A percentile compares a stretch with the other conserved stretches of the same genome.
phyloP scores from a whole-genome alignment of 768 basidiomycete genomes.

The Amanita muscaria region DNA sequence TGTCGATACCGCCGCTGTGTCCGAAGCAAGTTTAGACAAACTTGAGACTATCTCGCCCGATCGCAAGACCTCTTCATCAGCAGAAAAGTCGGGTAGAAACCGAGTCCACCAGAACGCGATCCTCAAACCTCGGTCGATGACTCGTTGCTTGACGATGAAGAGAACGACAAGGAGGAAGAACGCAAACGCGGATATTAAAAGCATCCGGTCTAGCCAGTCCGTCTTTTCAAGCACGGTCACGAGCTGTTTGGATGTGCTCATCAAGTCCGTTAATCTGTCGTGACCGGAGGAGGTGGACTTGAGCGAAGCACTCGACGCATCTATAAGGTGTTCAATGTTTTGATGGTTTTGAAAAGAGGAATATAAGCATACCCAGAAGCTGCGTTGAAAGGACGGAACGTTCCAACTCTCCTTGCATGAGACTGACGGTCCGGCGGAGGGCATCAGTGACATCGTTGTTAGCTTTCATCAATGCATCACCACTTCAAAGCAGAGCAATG shows the following conservation, averaged over 20 bases:
- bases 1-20: not conserved
- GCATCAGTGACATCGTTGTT: conserved; percentile 84
- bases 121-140: conserved; percentile 70
- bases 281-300: conserved; percentile 68
- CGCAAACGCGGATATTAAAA: conserved; percentile 69
- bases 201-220: conserved; percentile 85
- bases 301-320: conserved; percentile 72
- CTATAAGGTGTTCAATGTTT: conserved; percentile 28
- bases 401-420: conserved; percentile 92
- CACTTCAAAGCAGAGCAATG: conserved; percentile 29
- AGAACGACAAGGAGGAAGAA: conserved; percentile 82
- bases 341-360: not conserved
- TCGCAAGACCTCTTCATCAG: not conserved
- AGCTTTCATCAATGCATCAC: conserved; percentile 84
- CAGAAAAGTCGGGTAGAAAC: conserved; percentile 49
- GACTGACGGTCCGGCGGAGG: conserved; percentile 69
- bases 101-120: conserved; percentile 87
- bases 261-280: conserved; percentile 59
- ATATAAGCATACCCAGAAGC: conserved; percentile 52
- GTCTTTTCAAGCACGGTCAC: conserved; percentile 83
- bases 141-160: conserved; percentile 82
- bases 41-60: not conserved
- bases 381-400: conserved; percentile 80
- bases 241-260: conserved; percentile 75
- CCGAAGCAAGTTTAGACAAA: not conserved